Conservation (phyloP, 495 filamentous ascomycete genomes). For the Chaetomium fimeti region DNA sequence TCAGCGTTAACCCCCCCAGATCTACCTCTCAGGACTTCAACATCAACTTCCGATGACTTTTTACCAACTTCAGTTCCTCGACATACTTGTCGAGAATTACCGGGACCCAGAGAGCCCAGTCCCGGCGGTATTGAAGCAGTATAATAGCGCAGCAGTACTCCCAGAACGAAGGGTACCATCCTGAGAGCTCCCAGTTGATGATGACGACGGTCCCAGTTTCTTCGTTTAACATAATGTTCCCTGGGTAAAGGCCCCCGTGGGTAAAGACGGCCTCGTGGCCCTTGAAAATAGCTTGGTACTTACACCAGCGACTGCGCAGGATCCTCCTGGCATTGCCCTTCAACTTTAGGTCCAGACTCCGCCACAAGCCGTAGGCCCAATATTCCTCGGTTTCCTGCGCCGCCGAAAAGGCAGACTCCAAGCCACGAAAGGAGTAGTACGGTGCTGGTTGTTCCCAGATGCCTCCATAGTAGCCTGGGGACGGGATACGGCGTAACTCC, state of each 20-base stretch:
- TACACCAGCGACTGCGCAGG: too few relatives aligned
- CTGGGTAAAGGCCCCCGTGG: background rate
- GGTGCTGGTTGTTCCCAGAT: too few relatives aligned
- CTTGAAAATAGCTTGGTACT: too few relatives aligned
- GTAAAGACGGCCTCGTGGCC: background rate
- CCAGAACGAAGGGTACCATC: background rate
- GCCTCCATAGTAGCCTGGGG: background rate
- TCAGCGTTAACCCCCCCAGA: background rate
- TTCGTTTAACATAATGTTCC: background rate
- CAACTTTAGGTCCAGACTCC: too few relatives aligned
- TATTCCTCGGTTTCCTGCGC: too few relatives aligned
- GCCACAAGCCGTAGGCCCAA: too few relatives aligned
- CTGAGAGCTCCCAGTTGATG: background rate
- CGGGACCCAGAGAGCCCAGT: background rate
- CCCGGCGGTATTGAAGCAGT: background rate
- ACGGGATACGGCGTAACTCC: background rate
- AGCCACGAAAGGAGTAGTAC: too few relatives aligned
- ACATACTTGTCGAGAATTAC: background rate
- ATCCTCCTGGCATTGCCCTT: too few relatives aligned
- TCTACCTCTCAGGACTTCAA: background rate
- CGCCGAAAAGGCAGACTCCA: too few relatives aligned
- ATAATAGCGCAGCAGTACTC: background rate
- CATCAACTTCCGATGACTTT: background rate
- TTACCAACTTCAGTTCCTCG: background rate
- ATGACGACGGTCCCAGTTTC: constrained; percentile 31